A percentile compares a stretch with the other conserved stretches of the same genome.
phyloP scores from a whole-genome alignment of 441 rosid species.

The Hypseocharis bilobata region DNA sequence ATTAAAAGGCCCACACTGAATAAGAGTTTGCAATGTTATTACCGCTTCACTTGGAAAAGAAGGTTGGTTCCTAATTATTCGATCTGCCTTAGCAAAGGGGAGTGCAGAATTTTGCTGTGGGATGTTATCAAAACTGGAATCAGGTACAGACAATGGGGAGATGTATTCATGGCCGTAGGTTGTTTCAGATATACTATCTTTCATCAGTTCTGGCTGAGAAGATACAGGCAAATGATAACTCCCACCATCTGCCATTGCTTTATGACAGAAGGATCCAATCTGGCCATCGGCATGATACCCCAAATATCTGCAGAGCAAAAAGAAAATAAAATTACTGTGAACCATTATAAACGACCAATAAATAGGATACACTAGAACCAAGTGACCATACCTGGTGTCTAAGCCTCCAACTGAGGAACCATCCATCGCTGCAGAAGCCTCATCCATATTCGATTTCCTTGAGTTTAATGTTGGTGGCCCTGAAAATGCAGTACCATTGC shows the following conservation, averaged over 20 bases:
- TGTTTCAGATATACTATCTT: constrained; percentile 23
- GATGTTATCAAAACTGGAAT: constrained; percentile 22
- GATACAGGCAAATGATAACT: constrained; percentile 14
- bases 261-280: constrained; percentile 17
- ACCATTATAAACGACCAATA: constrained; percentile 1
- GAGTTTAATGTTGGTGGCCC: constrained; percentile 20
- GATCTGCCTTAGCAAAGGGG: constrained; percentile 16
- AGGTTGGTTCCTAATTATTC: constrained; percentile 24
- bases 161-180: constrained; percentile 16
- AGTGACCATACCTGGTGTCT: constrained; percentile 26
- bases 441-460: constrained; percentile 15
- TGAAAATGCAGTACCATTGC: constrained; percentile 15
- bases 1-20: not conserved
- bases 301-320: constrained; percentile 26
- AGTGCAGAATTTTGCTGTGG: constrained; percentile 19
- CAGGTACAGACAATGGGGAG: constrained; percentile 17
- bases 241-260: constrained; percentile 22
- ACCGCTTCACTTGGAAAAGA: constrained; percentile 31
- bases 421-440: constrained; percentile 17
- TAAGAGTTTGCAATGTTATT: constrained; percentile 8
- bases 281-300: constrained; percentile 21
- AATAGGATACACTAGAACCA: constrained; percentile 8
- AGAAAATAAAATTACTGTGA: constrained; percentile 11
- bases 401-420: constrained; percentile 20
- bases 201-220: constrained; percentile 19